Evolutionary conservation across 768 basidiomycete species (phyloP).

Genomic region (Rhodotorula taiwanensis): DNA sequence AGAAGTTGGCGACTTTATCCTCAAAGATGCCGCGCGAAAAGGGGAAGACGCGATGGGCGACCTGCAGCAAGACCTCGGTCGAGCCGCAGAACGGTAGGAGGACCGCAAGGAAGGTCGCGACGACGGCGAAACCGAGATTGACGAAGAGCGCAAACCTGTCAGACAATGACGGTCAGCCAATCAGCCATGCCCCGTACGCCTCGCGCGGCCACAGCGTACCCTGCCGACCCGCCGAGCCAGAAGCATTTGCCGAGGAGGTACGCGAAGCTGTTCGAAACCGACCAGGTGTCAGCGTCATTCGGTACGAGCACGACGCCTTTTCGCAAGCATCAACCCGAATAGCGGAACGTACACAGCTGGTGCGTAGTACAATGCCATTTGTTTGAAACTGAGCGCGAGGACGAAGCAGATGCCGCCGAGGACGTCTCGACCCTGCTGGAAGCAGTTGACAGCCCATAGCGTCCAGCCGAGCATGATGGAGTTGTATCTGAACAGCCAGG

Average conservation of each 20-base stretch:
- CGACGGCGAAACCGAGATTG: slow-evolving; percentile 58
- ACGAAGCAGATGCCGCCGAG: slow-evolving; percentile 73
- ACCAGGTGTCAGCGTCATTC: too few relatives aligned
- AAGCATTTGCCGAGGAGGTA: slow-evolving; percentile 86
- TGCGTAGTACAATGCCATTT: slow-evolving; percentile 91
- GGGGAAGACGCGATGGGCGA: slow-evolving; percentile 78
- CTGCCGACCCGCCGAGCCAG: slow-evolving; percentile 61
- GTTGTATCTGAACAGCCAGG: slow-evolving; percentile 60
- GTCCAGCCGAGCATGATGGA: slow-evolving; percentile 77
- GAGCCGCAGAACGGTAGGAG: slow-evolving; percentile 65
- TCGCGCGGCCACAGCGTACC: too few relatives aligned
- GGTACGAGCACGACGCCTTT: too few relatives aligned
- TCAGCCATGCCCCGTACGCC: too few relatives aligned
- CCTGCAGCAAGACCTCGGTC: slow-evolving; percentile 51
- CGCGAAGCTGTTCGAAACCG: slow-evolving; percentile 50
- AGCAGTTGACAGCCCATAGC: slow-evolving; percentile 56
- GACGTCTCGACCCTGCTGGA: slow-evolving; percentile 63
- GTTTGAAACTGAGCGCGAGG: slow-evolving; percentile 82
- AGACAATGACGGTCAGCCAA: not conserved
- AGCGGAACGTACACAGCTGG: slow-evolving; percentile 56
- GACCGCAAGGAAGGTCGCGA: slow-evolving; percentile 57
- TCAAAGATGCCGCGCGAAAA: slow-evolving; percentile 85
- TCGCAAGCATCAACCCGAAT: not conserved
- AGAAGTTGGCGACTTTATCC: slow-evolving; percentile 95
- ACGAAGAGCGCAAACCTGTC: slow-evolving; percentile 54